Base-by-base conservation (phyloP, 2,329 filamentous ascomycete species). In the Diaporthe citri region DNA sequence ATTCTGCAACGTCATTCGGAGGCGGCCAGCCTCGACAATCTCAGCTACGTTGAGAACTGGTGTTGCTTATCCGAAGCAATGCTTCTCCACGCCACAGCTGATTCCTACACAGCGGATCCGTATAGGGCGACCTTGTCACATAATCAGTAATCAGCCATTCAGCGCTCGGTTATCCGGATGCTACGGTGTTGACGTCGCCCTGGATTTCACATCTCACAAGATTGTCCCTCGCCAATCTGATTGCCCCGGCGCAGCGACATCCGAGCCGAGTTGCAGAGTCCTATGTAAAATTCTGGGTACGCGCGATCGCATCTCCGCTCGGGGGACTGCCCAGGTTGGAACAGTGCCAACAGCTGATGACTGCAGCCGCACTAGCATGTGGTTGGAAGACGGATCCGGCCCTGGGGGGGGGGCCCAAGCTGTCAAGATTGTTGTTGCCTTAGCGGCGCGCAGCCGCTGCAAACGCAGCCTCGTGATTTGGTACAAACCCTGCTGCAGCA, bases 381-480 rank as follows among this genome's bases (percentile, higher is more conserved):
- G 64, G 34, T 41, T 55, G 48, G 46, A 41, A 52, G 64, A n/a
- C 46, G 7, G 17, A 41, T 22, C 22, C n/a, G 34, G 46, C 15
- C 20, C 10, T 31, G 28, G 22, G 28, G n/a, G 39, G 39, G 28
- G n/a, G 39, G 39, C 20, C 28, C 46, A 39, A 67, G 64, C 64
- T 67, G 46, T 67, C 64, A 52, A 67, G 39, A 48, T 22, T 41
- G 48, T 15, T 9, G n/a, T 12, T 55, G 15, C 48, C 12, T 67
- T 62, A 39, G 39, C 36, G 22, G 5, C 17, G 62, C 62, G 62
- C 62, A 66, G 43, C 62, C 46, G 43, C 31, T 7, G 46, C 64
- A 67, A 39, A 67, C 64, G 64, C 31, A 67, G 46, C 64, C 64
- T 67, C 64, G 46, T 67, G 64, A 67, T 67, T 67, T 67, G 64